Conservation (phyloP, 1,139 yeast species). For the Zygotorulaspora mrakii region DNA sequence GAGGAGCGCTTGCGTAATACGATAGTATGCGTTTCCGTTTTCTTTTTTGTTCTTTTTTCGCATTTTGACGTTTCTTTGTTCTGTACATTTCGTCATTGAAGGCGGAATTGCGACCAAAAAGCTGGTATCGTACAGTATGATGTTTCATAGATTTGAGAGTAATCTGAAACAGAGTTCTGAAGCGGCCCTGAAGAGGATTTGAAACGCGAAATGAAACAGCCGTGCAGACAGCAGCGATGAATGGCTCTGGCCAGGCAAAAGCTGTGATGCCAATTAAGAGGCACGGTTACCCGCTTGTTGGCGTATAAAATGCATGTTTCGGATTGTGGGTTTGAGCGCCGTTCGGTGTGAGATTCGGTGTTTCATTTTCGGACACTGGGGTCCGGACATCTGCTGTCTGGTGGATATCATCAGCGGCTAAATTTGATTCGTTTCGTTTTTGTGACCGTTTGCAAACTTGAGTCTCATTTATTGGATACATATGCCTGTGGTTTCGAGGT, state of each 20-base stretch:
- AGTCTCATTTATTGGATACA: neutral
- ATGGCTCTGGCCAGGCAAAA: too few species aligned
- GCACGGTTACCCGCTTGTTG: too few species aligned
- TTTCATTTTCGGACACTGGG: constrained; percentile 2
- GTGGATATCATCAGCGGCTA: constrained; percentile 8
- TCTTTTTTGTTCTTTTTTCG: neutral
- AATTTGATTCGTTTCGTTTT: constrained; percentile 1
- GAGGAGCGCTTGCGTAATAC: neutral
- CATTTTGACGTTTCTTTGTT: constrained; percentile 2
- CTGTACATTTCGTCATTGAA: neutral
- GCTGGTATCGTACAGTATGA: too few species aligned
- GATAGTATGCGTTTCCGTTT: neutral
- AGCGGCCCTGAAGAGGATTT: too few species aligned
- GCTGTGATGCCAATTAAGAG: too few species aligned
- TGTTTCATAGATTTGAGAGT: neutral
- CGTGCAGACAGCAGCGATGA: too few species aligned
- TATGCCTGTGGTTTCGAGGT: neutral
- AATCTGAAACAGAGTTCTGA: neutral
- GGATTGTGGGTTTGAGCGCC: too few species aligned
- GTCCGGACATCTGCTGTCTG: constrained; percentile 2
- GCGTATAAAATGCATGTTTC: too few species aligned
- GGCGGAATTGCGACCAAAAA: too few species aligned
- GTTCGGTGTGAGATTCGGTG: neutral
- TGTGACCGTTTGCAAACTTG: constrained; percentile 2
- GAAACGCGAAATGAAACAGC: too few species aligned